phyloP scores from a whole-genome alignment of 2,329 filamentous ascomycete genomes.

The Celoporthe dispersa region DNA sequence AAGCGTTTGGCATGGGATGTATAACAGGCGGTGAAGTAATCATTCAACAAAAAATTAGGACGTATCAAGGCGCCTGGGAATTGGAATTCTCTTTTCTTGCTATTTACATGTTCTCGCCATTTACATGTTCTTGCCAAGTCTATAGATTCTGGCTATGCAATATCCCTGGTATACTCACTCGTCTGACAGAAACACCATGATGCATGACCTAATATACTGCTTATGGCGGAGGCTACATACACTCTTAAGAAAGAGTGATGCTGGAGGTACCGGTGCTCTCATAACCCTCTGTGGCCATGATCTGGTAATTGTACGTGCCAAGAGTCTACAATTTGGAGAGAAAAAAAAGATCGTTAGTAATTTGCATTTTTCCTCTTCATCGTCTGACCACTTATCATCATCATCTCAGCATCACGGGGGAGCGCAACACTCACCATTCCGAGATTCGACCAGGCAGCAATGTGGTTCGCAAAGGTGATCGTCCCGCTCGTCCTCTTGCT shows the following conservation, averaged over 20 bases:
- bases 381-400: background rate
- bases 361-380: background rate
- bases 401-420: background rate
- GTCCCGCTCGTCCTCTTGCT: constrained; percentile 49
- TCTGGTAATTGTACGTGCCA: constrained; percentile 51
- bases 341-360: background rate
- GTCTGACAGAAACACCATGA: background rate
- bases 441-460: constrained; percentile 49
- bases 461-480: constrained; percentile 50
- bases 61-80: background rate
- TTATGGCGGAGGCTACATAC: background rate
- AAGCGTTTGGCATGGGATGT: background rate
- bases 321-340: constrained; percentile 34
- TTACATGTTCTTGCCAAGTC: background rate
- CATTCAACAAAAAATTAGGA: background rate
- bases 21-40: constrained; percentile 7
- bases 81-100: background rate
- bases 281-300: constrained; percentile 49
- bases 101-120: background rate
- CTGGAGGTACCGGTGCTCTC: constrained; percentile 42
- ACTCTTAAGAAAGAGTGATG: constrained; percentile 17
- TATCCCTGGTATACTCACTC: background rate
- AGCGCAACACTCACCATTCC: constrained; percentile 37
- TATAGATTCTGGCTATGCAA: background rate
- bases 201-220: background rate